Evolutionary conservation across 1,139 yeast genomes (phyloP).

Genomic region (Yamadazyma diddensiae): DNA sequence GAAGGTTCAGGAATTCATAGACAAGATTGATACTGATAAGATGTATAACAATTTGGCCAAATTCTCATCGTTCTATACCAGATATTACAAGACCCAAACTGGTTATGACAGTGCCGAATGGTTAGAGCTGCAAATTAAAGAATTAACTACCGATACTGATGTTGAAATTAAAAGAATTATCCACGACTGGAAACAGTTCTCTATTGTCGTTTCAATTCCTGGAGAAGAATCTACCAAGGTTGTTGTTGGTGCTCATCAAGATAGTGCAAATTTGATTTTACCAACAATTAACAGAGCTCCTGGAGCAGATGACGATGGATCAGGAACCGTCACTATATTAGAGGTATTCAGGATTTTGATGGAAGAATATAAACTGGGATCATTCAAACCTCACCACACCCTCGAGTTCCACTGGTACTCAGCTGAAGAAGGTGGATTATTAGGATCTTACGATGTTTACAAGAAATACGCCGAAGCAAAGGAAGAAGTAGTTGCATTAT

Average conservation of each 20-base stretch:
- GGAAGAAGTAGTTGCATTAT: slow-evolving; percentile 69
- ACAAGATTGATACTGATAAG: slow-evolving; percentile 39
- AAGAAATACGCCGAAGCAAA: slow-evolving; percentile 45
- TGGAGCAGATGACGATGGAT: slow-evolving; percentile 95
- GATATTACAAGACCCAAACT: slow-evolving; percentile 70
- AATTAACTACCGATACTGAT: slow-evolving; percentile 40
- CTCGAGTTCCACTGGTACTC: slow-evolving; percentile 92
- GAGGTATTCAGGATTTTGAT: slow-evolving; percentile 70
- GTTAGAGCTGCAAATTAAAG: slow-evolving; percentile 52
- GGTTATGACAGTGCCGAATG: slow-evolving; percentile 76
- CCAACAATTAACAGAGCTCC: slow-evolving; percentile 78
- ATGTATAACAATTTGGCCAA: slow-evolving; percentile 56
- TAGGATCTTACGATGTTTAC: slow-evolving; percentile 84
- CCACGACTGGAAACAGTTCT: slow-evolving; percentile 45
- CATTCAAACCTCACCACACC: slow-evolving; percentile 61
- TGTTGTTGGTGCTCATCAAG: slow-evolving; percentile 88
- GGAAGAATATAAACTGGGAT: slow-evolving; percentile 30
- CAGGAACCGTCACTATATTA: slow-evolving; percentile 77
- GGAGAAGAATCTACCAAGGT: slow-evolving; percentile 43
- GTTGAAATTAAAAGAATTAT: slow-evolving; percentile 27
- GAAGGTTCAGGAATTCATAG: slow-evolving; percentile 40
- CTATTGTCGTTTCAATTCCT: slow-evolving; percentile 40
- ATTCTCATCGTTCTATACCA: slow-evolving; percentile 71
- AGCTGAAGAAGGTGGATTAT: slow-evolving; percentile 91
- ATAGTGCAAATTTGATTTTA: slow-evolving; percentile 70